Conservation (phyloP, 495 filamentous ascomycete species). For the Hypomontagnella monticulosa region DNA sequence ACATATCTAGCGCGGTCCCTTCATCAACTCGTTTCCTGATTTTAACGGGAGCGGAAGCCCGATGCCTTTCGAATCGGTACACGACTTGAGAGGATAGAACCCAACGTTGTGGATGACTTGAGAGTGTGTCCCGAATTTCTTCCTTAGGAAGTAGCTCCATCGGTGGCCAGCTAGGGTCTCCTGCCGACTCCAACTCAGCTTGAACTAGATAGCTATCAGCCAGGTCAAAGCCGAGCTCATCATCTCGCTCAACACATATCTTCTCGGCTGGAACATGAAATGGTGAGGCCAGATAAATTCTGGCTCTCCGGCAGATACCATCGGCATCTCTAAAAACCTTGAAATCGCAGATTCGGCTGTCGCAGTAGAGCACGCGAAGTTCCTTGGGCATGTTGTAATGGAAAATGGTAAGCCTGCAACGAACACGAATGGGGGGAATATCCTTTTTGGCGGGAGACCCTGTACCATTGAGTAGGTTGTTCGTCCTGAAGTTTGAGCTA, state of each 20-base stretch:
- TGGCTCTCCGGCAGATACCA: constrained; percentile 51
- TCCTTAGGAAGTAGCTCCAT: constrained; percentile 48
- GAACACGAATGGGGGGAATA: constrained; percentile 50
- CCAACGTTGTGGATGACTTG: constrained; percentile 48
- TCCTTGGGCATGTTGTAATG: constrained; percentile 38
- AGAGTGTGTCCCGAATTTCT: constrained; percentile 39
- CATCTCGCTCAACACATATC: constrained; percentile 56
- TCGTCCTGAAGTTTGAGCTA: constrained; percentile 47
- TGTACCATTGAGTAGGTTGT: constrained; percentile 51
- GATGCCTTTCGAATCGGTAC: constrained; percentile 52
- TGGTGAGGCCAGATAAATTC: constrained; percentile 55
- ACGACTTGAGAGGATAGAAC: constrained; percentile 50
- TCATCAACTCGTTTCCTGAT: constrained; percentile 48
- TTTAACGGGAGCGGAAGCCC: constrained; percentile 50
- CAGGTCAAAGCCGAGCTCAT: constrained; percentile 53
- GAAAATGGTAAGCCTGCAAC: constrained; percentile 57
- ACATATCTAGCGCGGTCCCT: constrained; percentile 48
- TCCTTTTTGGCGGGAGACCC: constrained; percentile 51
- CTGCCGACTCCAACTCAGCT: constrained; percentile 58
- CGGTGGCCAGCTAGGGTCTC: constrained; percentile 60
- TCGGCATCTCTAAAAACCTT: constrained; percentile 56
- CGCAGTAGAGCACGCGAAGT: constrained; percentile 51
- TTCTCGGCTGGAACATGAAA: constrained; percentile 59
- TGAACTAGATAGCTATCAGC: constrained; percentile 57
- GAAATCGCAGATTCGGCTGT: constrained; percentile 59